Conservation (phyloP, 176 grass and related monocot species). For the Hsuehochloa calcarea region DNA sequence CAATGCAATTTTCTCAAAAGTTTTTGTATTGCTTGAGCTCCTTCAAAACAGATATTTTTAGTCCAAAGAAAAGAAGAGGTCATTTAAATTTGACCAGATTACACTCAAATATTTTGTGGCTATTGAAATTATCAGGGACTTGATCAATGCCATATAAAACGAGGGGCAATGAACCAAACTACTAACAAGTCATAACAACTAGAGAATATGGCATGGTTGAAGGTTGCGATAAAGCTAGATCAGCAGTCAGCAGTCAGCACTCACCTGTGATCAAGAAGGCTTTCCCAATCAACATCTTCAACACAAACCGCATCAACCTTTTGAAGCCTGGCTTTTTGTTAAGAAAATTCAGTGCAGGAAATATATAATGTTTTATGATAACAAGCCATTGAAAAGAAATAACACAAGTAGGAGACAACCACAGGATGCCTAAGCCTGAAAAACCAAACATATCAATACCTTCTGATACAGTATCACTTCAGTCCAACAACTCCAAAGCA, state of each 20-base stretch:
- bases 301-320: slow-evolving; percentile 58
- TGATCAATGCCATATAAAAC: not conserved
- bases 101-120: not conserved
- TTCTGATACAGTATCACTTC: not conserved
- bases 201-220: not conserved
- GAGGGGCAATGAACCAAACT: not conserved
- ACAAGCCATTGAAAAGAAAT: slow-evolving; percentile 19
- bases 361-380: not conserved
- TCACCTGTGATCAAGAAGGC: slow-evolving; percentile 74
- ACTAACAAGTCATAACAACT: not conserved
- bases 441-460: not conserved
- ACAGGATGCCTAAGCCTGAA: not conserved
- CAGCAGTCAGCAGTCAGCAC: slow-evolving; percentile 3
- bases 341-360: slow-evolving; percentile 25
- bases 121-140: not conserved
- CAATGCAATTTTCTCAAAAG: not conserved
- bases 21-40: not conserved
- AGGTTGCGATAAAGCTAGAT: slow-evolving; percentile 12
- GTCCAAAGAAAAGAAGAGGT: not conserved
- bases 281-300: slow-evolving; percentile 92
- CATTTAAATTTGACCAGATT: not conserved
- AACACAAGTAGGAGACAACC: not conserved
- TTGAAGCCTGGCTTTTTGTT: slow-evolving; percentile 49
- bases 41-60: not conserved
- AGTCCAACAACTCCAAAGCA: not conserved